These are phyloP conservation scores for Coleophoma crateriformis DNA, from an alignment of 2,329 filamentous ascomycete species.

Conservation along the genomic window DNA sequence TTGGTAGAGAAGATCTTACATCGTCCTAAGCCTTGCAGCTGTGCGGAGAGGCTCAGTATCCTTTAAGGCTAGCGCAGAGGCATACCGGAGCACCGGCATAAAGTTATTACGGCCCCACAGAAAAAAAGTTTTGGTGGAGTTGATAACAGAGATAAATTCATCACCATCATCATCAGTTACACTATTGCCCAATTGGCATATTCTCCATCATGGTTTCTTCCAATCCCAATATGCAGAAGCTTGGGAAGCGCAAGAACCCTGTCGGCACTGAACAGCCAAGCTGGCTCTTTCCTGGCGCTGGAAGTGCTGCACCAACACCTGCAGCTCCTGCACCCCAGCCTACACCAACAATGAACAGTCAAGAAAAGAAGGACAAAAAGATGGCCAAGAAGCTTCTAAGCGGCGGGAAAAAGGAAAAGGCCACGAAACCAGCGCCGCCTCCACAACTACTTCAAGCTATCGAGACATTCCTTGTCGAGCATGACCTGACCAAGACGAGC, in stretches of 20 bases:
- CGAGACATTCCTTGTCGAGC: conserved; percentile 58
- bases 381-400: conserved; percentile 22
- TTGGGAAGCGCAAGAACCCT: conserved; percentile 22
- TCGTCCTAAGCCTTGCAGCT: no score
- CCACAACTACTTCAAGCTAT: conserved; percentile 62
- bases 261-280: conserved; percentile 18
- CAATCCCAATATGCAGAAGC: conserved; percentile 26
- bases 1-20: no score
- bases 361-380: conserved; percentile 18
- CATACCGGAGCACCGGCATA: no score
- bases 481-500: conserved; percentile 58
- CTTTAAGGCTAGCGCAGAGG: no score
- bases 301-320: conserved; percentile 7
- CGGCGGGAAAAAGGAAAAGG: conserved; percentile 15
- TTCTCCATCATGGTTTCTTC: background rate
- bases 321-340: conserved; percentile 2
- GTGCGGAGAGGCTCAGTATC: no score
- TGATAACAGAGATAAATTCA: background rate
- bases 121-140: background rate
- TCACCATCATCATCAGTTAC: background rate
- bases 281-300: conserved; percentile 24
- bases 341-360: conserved; percentile 13
- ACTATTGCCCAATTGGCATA: background rate
- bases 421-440: conserved; percentile 36
- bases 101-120: background rate